phyloP scores from a whole-genome alignment of 352 stramenopile species.

The Globisporangium alternatum region DNA sequence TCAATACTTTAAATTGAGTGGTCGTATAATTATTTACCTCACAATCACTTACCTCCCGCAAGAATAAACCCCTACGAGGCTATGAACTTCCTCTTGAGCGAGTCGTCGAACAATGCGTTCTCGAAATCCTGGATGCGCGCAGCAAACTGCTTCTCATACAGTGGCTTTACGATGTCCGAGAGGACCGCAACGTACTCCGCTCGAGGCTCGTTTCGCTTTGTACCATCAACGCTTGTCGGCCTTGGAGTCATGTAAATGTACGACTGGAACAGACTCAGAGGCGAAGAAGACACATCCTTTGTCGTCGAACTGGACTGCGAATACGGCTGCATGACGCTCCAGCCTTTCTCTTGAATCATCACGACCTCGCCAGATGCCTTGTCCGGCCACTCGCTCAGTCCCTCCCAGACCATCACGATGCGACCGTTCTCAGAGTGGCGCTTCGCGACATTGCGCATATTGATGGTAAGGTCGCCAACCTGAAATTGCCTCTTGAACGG shows the following conservation, averaged over 20 bases:
- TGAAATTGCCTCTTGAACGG: constrained; percentile 16
- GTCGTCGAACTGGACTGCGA: not conserved
- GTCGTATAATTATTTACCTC: no score
- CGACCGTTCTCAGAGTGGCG: constrained; percentile 7
- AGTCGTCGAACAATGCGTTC: constrained; percentile 17
- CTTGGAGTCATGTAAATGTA: constrained; percentile 12
- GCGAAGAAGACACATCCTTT: not conserved
- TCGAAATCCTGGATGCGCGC: constrained; percentile 16
- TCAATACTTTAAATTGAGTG: no score
- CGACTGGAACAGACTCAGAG: constrained; percentile 12
- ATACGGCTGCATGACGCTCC: not conserved
- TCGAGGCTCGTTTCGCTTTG: not conserved
- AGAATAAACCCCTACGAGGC: not conserved
- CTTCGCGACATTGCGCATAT: constrained; percentile 6
- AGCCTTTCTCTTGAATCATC: constrained; percentile 15
- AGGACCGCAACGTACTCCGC: constrained; percentile 13
- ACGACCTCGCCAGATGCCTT: constrained; percentile 6
- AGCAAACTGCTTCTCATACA: constrained; percentile 10
- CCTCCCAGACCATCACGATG: constrained; percentile 14
- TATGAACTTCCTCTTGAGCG: not conserved
- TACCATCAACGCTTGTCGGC: not conserved
- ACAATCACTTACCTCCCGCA: no score
- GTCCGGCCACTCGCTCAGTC: constrained; percentile 11
- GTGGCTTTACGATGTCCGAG: constrained; percentile 14
- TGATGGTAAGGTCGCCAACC: not conserved